Percentiles rank a stretch among this genome's conserved stretches.
phyloP scores from a whole-genome alignment of 345 rosid genomes.

The Heritiera fomes region DNA sequence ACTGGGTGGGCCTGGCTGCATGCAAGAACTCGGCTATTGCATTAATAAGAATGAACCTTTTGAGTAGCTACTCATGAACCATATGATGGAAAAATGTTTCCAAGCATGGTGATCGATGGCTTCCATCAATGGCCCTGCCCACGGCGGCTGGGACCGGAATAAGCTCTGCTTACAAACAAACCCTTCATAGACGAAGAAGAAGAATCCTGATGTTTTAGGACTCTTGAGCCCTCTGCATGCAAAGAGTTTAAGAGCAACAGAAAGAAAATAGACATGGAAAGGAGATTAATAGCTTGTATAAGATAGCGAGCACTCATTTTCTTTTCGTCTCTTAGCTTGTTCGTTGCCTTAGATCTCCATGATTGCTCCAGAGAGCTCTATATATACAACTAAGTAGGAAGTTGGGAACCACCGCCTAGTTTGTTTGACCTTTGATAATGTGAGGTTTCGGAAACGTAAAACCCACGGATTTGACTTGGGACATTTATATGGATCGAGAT shows the following conservation, averaged over 20 bases:
- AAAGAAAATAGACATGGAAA: neutral
- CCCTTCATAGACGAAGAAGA: neutral
- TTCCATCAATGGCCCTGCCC: constrained; percentile 6
- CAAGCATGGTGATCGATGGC: neutral
- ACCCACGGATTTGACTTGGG: neutral
- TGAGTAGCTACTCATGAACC: too few species aligned
- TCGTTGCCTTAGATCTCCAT: neutral
- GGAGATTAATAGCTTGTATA: constrained; percentile 5
- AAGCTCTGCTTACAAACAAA: constrained; percentile 6
- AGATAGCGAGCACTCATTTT: neutral
- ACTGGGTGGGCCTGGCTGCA: neutral
- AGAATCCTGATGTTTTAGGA: neutral
- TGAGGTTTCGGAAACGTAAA: neutral
- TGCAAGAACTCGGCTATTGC: neutral
- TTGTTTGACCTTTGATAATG: too few species aligned
- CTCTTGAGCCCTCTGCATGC: constrained; percentile 11
- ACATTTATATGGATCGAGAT: neutral
- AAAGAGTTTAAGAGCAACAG: neutral
- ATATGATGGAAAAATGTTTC: too few species aligned
- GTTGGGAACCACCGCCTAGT: neutral
- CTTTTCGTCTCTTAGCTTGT: neutral
- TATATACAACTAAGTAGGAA: too few species aligned
- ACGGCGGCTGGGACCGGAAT: constrained; percentile 15
- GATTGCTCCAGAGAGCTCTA: too few species aligned
- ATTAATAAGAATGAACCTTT: too few species aligned